These are phyloP conservation scores for Lasiosphaeriaceae sp. DNA, from an alignment of 495 filamentous ascomycete genomes.

Conservation along the genomic window DNA sequence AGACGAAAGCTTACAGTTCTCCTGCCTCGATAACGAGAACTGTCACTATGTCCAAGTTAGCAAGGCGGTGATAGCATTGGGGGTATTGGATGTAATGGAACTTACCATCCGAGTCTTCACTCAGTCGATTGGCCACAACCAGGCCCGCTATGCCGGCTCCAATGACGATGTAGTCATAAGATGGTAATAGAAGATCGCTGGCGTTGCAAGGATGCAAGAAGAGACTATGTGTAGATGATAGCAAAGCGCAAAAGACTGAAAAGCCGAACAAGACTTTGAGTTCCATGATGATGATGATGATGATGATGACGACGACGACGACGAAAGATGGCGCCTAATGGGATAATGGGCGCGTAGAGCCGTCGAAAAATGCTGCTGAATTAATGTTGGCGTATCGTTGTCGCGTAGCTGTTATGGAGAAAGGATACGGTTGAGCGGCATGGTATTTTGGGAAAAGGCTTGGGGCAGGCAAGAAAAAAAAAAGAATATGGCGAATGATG, in stretches of 20 bases:
- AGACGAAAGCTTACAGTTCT: constrained; percentile 10
- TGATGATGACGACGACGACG: too few species aligned
- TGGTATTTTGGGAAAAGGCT: too few species aligned
- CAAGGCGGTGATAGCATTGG: not conserved
- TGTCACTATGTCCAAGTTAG: constrained; percentile 26
- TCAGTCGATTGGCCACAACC: constrained; percentile 41
- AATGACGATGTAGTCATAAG: constrained; percentile 49
- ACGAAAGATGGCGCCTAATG: too few species aligned
- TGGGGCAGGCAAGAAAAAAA: too few species aligned
- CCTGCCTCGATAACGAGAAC: constrained; percentile 41
- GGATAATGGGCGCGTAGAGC: too few species aligned
- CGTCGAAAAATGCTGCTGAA: too few species aligned
- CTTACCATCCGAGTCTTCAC: constrained; percentile 20
- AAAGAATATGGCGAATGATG: too few species aligned
- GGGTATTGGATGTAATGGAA: not conserved
- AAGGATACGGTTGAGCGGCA: too few species aligned
- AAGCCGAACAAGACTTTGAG: not conserved
- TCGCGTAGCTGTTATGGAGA: too few species aligned
- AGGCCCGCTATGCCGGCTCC: constrained; percentile 54
- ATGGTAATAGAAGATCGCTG: constrained; percentile 9
- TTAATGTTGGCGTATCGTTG: too few species aligned
- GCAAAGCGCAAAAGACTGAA: constrained; percentile 1
- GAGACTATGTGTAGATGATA: not conserved
- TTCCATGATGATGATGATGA: constrained; percentile 11
- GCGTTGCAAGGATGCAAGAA: constrained; percentile 6